Conservation (phyloP, 768 basidiomycete genomes). For the Boletus subcaerulescens region DNA sequence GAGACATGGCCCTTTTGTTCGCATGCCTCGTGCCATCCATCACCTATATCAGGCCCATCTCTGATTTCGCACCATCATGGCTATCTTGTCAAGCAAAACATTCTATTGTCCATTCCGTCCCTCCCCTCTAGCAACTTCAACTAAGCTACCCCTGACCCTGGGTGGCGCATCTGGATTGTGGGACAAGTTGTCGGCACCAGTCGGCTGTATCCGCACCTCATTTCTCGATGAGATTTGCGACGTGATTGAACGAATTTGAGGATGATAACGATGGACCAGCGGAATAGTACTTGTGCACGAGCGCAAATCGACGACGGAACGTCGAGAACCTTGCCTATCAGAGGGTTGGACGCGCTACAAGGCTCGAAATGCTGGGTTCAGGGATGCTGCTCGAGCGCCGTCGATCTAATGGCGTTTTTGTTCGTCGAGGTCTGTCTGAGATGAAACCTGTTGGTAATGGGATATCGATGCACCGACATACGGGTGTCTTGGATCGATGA, state of each 20-base stretch:
- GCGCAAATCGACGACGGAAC: not conserved
- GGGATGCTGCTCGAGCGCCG: no score
- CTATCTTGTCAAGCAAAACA: no score
- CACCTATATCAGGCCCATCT: conserved; percentile 33
- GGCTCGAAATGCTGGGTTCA: not conserved
- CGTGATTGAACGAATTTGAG: not conserved
- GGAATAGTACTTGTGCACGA: no score
- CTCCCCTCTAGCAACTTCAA: not conserved
- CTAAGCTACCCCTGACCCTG: not conserved
- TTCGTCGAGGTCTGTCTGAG: no score
- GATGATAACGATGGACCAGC: no score
- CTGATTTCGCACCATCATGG: conserved; percentile 20
- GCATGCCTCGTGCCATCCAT: conserved; percentile 28
- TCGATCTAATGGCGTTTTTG: no score
- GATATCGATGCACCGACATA: not conserved
- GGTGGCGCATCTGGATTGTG: not conserved
- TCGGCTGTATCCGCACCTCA: conserved; percentile 32
- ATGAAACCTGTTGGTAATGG: not conserved
- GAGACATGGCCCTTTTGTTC: conserved; percentile 21
- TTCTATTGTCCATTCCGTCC: not conserved
- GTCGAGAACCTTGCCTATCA: no score
- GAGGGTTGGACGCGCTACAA: not conserved
- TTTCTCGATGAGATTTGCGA: conserved; percentile 46
- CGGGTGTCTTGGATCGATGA: no score
- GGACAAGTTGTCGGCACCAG: not conserved